Conservation (phyloP, 306 rosid species). For the Sicyos baderoa region DNA sequence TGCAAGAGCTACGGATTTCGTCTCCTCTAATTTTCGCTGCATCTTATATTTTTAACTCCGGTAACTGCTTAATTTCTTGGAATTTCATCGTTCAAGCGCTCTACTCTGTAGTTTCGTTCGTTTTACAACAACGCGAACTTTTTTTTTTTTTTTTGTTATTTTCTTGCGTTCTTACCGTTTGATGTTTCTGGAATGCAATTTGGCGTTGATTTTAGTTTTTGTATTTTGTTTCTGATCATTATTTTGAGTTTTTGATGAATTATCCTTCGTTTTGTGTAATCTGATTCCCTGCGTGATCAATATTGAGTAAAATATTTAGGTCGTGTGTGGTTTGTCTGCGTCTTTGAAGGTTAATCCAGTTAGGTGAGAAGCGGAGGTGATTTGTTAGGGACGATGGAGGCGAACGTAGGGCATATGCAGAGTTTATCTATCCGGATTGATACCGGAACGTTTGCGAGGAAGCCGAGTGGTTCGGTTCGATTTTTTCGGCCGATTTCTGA, state of each 20-base stretch:
- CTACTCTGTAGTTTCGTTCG: not conserved
- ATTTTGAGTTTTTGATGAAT: not conserved
- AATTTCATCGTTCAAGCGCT: not conserved
- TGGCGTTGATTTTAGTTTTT: not conserved
- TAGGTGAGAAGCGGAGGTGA: not conserved
- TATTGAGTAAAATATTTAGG: not conserved
- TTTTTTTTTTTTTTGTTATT: not conserved
- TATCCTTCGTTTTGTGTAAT: not conserved
- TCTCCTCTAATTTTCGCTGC: not conserved
- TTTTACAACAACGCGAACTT: not conserved
- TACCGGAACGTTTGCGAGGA: conserved; percentile 29
- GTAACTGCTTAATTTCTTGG: not conserved
- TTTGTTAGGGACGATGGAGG: conserved; percentile 43
- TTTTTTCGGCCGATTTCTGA: conserved; percentile 29
- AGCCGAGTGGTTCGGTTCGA: conserved; percentile 26
- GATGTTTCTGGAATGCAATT: not conserved
- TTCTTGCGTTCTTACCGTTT: not conserved
- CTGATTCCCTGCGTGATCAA: not conserved
- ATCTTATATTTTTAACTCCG: not conserved
- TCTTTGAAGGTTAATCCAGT: no score
- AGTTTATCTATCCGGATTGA: conserved; percentile 37
- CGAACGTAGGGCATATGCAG: conserved; percentile 31
- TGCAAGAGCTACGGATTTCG: not conserved
- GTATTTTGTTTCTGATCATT: not conserved
- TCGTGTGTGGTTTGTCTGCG: not conserved